These are phyloP conservation scores for Serendipita sp. DNA, from an alignment of 768 basidiomycete genomes.

Conservation along the genomic window DNA sequence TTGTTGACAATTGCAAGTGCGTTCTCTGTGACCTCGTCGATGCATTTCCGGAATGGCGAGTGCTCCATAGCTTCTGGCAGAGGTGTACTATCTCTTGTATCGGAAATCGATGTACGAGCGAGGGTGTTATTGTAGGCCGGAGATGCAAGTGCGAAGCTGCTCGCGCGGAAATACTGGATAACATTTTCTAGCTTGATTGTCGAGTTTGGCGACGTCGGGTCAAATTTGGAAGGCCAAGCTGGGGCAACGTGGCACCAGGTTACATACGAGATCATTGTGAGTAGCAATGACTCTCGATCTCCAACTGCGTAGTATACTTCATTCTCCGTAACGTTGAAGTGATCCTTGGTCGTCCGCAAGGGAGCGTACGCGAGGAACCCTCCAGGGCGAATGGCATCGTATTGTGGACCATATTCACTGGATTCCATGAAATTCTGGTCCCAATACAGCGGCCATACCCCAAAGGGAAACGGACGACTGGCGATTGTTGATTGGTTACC, in stretches of 20 bases:
- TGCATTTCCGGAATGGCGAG: neutral
- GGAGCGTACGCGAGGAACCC: neutral
- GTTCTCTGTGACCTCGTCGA: neutral
- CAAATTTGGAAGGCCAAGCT: neutral
- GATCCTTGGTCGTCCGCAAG: neutral
- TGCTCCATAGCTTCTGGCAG: neutral
- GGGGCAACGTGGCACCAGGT: neutral
- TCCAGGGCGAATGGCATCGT: neutral
- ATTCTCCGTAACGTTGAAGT: neutral
- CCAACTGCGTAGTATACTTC: neutral
- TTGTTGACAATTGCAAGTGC: neutral
- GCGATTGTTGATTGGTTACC: too few species aligned
- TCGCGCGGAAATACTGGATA: constrained; percentile 11
- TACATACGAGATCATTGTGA: neutral
- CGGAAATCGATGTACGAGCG: neutral
- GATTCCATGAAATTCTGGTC: neutral
- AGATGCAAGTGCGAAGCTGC: constrained; percentile 8
- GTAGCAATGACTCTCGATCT: neutral
- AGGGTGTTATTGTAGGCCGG: constrained; percentile 9
- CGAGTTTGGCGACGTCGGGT: neutral
- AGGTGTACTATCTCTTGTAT: neutral
- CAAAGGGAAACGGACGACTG: constrained; percentile 1
- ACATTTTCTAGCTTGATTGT: constrained; percentile 5
- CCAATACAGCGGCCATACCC: neutral
- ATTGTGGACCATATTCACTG: neutral